phyloP scores from a whole-genome alignment of 352 stramenopile species.

The Phytopythium kandeliae region DNA sequence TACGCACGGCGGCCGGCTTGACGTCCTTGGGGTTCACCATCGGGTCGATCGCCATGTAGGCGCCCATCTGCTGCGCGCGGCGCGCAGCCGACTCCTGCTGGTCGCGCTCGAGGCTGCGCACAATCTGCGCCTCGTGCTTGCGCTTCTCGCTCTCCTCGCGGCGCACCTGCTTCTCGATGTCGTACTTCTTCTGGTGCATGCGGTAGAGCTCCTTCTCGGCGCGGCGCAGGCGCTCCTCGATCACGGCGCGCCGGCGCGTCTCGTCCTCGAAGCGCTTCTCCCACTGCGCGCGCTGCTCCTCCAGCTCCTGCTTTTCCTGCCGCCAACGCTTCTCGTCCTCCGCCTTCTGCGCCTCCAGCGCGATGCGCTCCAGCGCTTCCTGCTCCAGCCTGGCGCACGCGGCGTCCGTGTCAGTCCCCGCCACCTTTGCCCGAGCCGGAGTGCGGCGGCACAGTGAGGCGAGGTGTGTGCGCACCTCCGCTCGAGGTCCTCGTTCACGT shows the following conservation, averaged over 20 bases:
- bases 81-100: constrained; percentile 30
- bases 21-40: constrained; percentile 79
- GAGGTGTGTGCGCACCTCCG: constrained; percentile 50
- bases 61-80: constrained; percentile 24
- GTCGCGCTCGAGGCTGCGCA: constrained; percentile 75
- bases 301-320: constrained; percentile 47
- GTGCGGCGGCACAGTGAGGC: no score
- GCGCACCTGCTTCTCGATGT: constrained; percentile 79
- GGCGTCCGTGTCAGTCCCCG: no score
- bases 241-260: constrained; percentile 49
- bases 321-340: constrained; percentile 82
- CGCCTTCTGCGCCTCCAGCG: constrained; percentile 72
- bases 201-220: constrained; percentile 86
- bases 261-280: constrained; percentile 79
- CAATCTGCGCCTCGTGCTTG: constrained; percentile 81
- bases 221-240: constrained; percentile 74
- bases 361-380: constrained; percentile 79
- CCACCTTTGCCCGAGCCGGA: no score
- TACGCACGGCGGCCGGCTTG: constrained; percentile 71
- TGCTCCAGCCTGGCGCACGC: constrained; percentile 42
- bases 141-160: constrained; percentile 83
- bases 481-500: constrained; percentile 85
- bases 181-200: constrained; percentile 90
- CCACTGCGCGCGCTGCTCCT: constrained; percentile 62
- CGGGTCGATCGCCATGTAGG: constrained; percentile 51